Evolutionary conservation across 2,329 filamentous ascomycete species (phyloP).

Genomic region (Scedosporium aurantiacum): DNA sequence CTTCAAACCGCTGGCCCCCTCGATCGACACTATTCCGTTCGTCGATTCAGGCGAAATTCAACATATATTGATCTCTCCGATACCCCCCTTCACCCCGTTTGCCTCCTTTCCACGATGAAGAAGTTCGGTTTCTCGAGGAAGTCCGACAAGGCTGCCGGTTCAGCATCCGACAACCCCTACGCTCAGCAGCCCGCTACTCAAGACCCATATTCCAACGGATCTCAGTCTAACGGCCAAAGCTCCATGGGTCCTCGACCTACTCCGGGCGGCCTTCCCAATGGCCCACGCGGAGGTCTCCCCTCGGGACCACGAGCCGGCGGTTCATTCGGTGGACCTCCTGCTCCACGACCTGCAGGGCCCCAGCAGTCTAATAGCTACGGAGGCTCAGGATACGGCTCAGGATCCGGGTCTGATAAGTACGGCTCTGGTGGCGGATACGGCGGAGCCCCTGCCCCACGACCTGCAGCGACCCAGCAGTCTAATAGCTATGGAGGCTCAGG

Average conservation of each 20-base stretch:
- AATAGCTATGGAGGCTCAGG: no score
- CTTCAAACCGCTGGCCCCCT: neutral
- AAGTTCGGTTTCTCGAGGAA: constrained; percentile 51
- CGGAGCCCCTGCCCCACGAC: constrained; percentile 17
- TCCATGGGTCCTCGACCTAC: constrained; percentile 21
- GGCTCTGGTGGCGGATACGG: constrained; percentile 16
- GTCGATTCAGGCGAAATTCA: neutral
- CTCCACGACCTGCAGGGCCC: constrained; percentile 1
- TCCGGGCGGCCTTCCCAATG: constrained; percentile 7
- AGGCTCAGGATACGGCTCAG: no score
- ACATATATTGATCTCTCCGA: neutral
- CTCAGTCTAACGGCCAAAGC: neutral
- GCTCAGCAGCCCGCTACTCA: constrained; percentile 31
- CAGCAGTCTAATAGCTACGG: no score
- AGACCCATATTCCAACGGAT: constrained; percentile 45
- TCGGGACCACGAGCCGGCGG: constrained; percentile 19
- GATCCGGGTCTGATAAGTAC: no score
- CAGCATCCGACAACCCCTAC: constrained; percentile 38
- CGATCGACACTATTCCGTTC: neutral
- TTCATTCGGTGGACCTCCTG: constrained; percentile 23
- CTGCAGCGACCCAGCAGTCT: neutral
- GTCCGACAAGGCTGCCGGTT: constrained; percentile 41
- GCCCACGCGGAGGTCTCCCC: constrained; percentile 24
- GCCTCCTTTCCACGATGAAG: constrained; percentile 34
- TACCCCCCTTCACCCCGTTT: neutral